Percentiles rank a stretch among this genome's conserved stretches.
Evolutionary conservation across 768 basidiomycete genomes (phyloP).

Genomic region (Pleurotus platypus): DNA sequence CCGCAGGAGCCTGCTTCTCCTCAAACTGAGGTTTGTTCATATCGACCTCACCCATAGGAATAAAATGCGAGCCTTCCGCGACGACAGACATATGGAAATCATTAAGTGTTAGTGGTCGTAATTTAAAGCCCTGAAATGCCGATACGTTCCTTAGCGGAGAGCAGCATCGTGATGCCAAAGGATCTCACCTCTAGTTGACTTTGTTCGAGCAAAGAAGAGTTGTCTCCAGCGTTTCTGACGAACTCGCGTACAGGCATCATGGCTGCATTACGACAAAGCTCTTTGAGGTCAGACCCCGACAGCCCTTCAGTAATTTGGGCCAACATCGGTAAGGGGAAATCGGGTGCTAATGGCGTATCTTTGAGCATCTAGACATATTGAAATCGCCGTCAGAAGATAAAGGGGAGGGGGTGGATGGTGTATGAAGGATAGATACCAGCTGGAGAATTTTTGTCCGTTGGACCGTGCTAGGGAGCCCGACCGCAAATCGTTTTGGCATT

Average conservation of each 20-base stretch:
- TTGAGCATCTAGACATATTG: conserved; percentile 68
- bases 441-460: conserved; percentile 84
- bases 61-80: conserved; percentile 6
- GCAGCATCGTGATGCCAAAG: not conserved
- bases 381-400: not conserved
- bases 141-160: not conserved
- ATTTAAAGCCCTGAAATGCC: conserved; percentile 64
- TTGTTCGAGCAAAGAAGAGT: conserved; percentile 41
- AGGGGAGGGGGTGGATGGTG: not conserved
- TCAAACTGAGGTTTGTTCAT: not conserved
- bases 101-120: conserved; percentile 65
- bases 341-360: conserved; percentile 62
- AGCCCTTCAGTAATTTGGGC: conserved; percentile 69
- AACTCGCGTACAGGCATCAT: conserved; percentile 90
- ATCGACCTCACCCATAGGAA: conserved; percentile 4
- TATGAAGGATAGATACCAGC: conserved; percentile 45
- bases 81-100: conserved; percentile 51
- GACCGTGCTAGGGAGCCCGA: conserved; percentile 71
- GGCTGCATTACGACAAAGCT: conserved; percentile 89
- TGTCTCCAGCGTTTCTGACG: conserved; percentile 49
- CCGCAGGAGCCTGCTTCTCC: not conserved
- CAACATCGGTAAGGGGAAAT: conserved; percentile 59
- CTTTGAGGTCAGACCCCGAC: conserved; percentile 89
- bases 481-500: conserved; percentile 96
- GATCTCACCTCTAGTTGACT: conserved; percentile 43